Base-by-base conservation (phyloP, 768 basidiomycete species). In the Gymnopilus junonius region DNA sequence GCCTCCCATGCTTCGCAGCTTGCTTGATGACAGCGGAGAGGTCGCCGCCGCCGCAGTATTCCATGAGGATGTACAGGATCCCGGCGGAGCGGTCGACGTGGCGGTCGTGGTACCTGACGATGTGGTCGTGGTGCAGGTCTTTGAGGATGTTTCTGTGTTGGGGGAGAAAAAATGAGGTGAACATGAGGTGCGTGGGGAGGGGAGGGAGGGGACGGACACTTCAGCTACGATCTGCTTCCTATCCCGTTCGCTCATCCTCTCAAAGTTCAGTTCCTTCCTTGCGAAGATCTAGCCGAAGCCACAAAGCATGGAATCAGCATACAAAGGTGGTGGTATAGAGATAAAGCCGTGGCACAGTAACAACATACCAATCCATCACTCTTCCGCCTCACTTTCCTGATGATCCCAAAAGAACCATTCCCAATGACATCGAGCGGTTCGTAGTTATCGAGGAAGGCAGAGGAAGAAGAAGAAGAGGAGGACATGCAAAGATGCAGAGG, bases 11-110 rank as follows among this genome's bases (percentile, higher is more conserved):
- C 71, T 87, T 89, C 63, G 81, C 75, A 1, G 92, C 86, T 65
- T 88, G 89, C 71, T 94, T 93, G 75, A 99, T 97, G 70, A 97
- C 77, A 35, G 85, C 80, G 1, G 93, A 93, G 58, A 99, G 85
- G 79, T 99, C 97, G 12, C 97, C 97, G 21, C 95, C 96, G 4
- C 94, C 95, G 72, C 97, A 99, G 74, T 94, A 99, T 79, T 99
- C 97, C 97, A 99, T 99, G 67, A 99, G 83, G 65, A 99, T 98
- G 75, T 98, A 99, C 45, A 99, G 86, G 60, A 95, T 92, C 21
- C 94, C 94, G 25, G 82, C 82, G 55, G 95, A 93, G 65, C 92
- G 83, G 80, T 99, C 97, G 61, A 98, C 93, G 71, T 92, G 83
- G 64, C 95, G 85, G 82, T 97, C 95, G 69, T 94, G 89, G 76